Evolutionary conservation across 2,329 filamentous ascomycete species (phyloP).

Genomic region (Xylariomycetidae sp.): DNA sequence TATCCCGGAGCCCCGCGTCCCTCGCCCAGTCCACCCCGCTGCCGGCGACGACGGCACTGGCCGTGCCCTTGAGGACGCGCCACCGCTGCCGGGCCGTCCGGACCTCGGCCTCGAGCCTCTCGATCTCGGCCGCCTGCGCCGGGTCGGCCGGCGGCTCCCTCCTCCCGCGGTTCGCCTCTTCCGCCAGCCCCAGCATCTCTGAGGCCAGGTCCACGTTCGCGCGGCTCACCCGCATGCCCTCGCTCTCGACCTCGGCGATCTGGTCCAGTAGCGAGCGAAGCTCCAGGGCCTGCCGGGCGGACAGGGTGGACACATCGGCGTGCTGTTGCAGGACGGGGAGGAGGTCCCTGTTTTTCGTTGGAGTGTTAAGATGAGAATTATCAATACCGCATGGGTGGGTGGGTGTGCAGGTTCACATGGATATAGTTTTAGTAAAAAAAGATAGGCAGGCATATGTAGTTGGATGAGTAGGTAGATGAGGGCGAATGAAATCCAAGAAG

Average conservation of each 20-base stretch:
- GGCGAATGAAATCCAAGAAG: not conserved
- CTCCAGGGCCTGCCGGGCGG: slow-evolving; percentile 55
- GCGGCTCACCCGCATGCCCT: slow-evolving; percentile 50
- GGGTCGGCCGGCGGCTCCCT: slow-evolving; percentile 48
- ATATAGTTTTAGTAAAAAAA: too few relatives aligned
- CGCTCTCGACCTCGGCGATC: slow-evolving; percentile 52
- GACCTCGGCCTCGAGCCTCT: slow-evolving; percentile 53
- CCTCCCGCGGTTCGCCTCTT: slow-evolving; percentile 48
- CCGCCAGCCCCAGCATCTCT: slow-evolving; percentile 59
- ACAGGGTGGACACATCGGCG: slow-evolving; percentile 59
- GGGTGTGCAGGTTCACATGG: too few relatives aligned
- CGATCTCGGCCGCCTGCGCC: slow-evolving; percentile 50
- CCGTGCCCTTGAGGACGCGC: slow-evolving; percentile 71
- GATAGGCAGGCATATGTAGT: too few relatives aligned
- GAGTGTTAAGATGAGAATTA: slow-evolving; percentile 2
- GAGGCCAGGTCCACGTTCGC: slow-evolving; percentile 60
- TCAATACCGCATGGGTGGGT: too few relatives aligned
- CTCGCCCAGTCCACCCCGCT: slow-evolving; percentile 80
- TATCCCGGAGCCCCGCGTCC: slow-evolving; percentile 60
- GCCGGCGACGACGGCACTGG: slow-evolving; percentile 73
- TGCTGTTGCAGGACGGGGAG: slow-evolving; percentile 62
- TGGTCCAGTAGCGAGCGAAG: slow-evolving; percentile 47
- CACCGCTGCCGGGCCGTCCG: slow-evolving; percentile 61
- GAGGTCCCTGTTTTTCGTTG: slow-evolving; percentile 50
- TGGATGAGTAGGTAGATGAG: not conserved